Conservation (phyloP, 352 stramenopile genomes). For the Pythium aristosporum region DNA sequence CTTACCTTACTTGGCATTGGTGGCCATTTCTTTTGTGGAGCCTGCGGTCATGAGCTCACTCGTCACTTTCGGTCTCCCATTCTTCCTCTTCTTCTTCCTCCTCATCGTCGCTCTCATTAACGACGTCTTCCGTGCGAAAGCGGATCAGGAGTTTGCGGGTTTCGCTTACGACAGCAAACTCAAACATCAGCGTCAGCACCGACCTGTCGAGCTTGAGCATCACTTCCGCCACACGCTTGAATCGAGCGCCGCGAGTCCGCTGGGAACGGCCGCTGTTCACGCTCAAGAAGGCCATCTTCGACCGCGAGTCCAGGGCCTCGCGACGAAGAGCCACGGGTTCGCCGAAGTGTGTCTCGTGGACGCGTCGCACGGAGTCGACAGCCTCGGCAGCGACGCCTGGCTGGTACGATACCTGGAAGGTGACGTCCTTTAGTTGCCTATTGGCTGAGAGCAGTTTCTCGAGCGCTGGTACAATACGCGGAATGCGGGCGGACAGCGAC, state of each 20-base stretch:
- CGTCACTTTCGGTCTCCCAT: not conserved
- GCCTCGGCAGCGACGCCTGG: not conserved
- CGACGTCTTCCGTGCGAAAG: not conserved
- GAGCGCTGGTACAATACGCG: not conserved
- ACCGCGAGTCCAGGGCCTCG: not conserved
- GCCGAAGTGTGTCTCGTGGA: not conserved
- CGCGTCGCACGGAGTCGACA: not conserved
- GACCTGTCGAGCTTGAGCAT: not conserved
- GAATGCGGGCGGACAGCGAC: not conserved
- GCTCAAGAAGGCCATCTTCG: slow-evolving; percentile 4
- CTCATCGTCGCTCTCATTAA: not conserved
- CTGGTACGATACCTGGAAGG: not conserved
- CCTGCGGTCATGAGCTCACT: too few species aligned
- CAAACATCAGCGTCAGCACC: not conserved
- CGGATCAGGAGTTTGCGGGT: not conserved
- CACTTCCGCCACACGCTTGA: not conserved
- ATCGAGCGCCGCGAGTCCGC: not conserved
- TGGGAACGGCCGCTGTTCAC: not conserved
- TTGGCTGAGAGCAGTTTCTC: not conserved
- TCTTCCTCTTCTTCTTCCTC: not conserved
- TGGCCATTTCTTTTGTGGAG: too few species aligned
- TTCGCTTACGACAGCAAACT: not conserved
- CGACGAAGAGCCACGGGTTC: not conserved
- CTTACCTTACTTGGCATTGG: too few species aligned
- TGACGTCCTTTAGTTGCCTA: not conserved